Evolutionary conservation across 129 eudicot genomes (phyloP).

Genomic region (Chrysanthemum makinoi): DNA sequence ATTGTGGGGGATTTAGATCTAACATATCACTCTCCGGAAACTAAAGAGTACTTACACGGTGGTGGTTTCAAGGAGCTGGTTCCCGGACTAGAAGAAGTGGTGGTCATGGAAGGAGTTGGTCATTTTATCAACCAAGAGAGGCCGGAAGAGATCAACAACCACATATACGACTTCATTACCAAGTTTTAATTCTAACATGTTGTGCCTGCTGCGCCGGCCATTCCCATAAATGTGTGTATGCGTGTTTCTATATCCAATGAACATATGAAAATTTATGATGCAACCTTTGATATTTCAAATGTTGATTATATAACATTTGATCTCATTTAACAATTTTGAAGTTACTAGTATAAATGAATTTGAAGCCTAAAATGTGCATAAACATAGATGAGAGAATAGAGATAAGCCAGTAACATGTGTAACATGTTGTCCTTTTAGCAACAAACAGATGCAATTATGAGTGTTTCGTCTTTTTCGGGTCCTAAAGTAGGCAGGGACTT

Average conservation of each 20-base stretch:
- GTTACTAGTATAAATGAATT: too few species aligned
- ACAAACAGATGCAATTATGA: too few species aligned
- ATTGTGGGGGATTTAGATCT: conserved; percentile 71
- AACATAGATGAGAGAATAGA: too few species aligned
- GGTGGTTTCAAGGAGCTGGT: conserved; percentile 55
- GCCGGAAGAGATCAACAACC: conserved; percentile 56
- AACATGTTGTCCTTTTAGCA: too few species aligned
- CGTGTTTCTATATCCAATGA: not conserved
- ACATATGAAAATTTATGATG: too few species aligned
- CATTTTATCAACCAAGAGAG: conserved; percentile 79
- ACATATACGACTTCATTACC: conserved; percentile 65
- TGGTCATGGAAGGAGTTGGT: conserved; percentile 75
- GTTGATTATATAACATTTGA: too few species aligned
- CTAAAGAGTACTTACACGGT: conserved; percentile 50
- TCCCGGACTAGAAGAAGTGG: conserved; percentile 58
- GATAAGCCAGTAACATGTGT: too few species aligned
- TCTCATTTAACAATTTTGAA: too few species aligned
- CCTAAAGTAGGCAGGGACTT: too few species aligned
- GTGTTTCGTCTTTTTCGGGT: too few species aligned
- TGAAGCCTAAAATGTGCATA: too few species aligned
- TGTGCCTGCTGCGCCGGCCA: not conserved
- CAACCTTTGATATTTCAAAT: too few species aligned
- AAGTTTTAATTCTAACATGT: conserved; percentile 28
- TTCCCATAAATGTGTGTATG: not conserved
- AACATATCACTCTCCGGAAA: conserved; percentile 57